Conservation (phyloP, 164 flowering plant species). For the Taxillus chinensis region DNA sequence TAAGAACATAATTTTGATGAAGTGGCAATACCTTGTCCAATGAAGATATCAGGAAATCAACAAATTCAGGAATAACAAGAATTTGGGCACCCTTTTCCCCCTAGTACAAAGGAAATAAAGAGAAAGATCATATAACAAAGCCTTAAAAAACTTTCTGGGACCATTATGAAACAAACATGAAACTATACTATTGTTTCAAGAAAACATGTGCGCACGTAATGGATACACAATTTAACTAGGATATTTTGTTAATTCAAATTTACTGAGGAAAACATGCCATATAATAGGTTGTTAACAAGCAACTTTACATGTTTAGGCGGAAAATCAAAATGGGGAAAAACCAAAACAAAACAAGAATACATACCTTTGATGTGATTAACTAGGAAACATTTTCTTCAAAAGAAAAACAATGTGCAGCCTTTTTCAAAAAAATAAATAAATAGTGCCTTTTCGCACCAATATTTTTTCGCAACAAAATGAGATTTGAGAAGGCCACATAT, state of each 20-base stretch:
- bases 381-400: no score
- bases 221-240: no score
- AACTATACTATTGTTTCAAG: no score
- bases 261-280: no score
- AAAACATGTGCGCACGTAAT: no score
- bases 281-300: neutral
- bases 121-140: conserved; percentile 3
- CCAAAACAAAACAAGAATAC: no score
- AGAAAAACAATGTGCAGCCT: no score
- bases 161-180: no score
- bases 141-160: neutral
- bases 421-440: no score
- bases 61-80: conserved; percentile 81
- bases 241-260: no score
- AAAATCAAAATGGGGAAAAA: neutral
- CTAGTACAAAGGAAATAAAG: conserved; percentile 19
- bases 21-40: conserved; percentile 54
- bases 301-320: neutral
- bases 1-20: no score
- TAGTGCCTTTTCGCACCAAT: neutral
- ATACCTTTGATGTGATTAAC: no score
- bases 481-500: neutral
- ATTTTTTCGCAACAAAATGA: neutral
- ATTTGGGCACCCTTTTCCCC: conserved; percentile 85
- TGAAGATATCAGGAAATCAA: conserved; percentile 46